Conservation (phyloP, 805 yeast species). For the Danielia oregonensis region DNA sequence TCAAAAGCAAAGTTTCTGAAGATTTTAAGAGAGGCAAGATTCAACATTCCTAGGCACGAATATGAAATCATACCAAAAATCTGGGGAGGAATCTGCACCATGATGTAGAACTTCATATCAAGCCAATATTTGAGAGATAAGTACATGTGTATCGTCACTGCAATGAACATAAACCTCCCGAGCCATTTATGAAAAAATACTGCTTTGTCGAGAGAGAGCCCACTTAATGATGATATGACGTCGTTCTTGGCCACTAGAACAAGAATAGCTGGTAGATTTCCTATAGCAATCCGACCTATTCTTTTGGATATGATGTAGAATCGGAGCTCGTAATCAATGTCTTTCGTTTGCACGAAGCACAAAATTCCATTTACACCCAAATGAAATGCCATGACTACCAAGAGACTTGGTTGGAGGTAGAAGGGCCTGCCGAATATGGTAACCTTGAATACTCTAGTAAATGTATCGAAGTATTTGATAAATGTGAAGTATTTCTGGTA, state of each 20-base stretch:
- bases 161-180: conserved; percentile 35
- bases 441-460: conserved; percentile 25
- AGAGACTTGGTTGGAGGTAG: conserved; percentile 41
- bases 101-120: conserved; percentile 30
- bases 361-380: conserved; percentile 28
- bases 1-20: conserved; percentile 40
- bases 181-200: conserved; percentile 43
- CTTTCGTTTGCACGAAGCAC: conserved; percentile 28
- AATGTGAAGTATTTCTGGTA: conserved; percentile 22
- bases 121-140: conserved; percentile 39
- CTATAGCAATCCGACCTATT: conserved; percentile 36
- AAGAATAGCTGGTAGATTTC: conserved; percentile 37
- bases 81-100: conserved; percentile 46
- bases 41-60: conserved; percentile 32
- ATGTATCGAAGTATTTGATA: conserved; percentile 23
- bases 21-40: conserved; percentile 32
- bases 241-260: conserved; percentile 39
- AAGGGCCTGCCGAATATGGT: conserved; percentile 14
- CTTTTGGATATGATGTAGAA: conserved; percentile 41
- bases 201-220: conserved; percentile 39
- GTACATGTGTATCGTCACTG: conserved; percentile 34
- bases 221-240: conserved; percentile 35
- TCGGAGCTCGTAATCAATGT: conserved; percentile 36
- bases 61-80: conserved; percentile 48
- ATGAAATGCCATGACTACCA: conserved; percentile 25